Conservation (phyloP, 2,329 filamentous ascomycete species). For the Dactylonectria macrodidyma region DNA sequence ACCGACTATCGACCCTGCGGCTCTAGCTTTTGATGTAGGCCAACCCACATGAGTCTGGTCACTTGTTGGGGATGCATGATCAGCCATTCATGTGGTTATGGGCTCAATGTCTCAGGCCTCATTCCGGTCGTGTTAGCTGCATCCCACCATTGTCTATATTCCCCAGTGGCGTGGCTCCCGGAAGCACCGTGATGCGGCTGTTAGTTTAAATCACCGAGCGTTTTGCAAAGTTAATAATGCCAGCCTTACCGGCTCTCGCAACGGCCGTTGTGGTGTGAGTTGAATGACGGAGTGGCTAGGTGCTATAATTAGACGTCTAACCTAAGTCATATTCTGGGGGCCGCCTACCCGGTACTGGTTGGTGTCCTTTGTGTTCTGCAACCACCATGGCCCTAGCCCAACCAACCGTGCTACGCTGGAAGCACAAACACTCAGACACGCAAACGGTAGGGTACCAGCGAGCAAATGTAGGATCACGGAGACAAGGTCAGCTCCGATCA, state of each 20-base stretch:
- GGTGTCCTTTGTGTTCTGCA: not conserved
- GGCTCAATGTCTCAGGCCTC: not conserved
- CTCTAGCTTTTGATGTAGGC: not conserved
- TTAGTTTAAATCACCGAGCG: not conserved
- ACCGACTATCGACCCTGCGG: conserved; percentile 16
- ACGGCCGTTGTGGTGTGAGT: not conserved
- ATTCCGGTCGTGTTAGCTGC: not conserved
- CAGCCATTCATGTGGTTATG: not conserved
- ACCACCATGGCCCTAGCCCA: not conserved
- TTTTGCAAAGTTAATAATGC: not conserved
- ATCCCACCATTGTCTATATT: not conserved
- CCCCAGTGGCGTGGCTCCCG: not conserved
- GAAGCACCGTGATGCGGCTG: not conserved
- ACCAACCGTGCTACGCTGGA: no score
- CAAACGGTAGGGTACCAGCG: not conserved
- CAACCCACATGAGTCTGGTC: not conserved
- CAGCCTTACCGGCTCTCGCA: not conserved
- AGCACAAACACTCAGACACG: not conserved
- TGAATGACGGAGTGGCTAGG: not conserved
- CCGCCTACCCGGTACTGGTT: not conserved
- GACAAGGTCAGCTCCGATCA: conserved; percentile 12
- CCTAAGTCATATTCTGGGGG: not conserved
- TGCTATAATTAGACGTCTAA: not conserved
- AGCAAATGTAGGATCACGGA: not conserved
- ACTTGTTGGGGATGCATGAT: not conserved